These are phyloP conservation scores for Medicago ruthenica DNA, from an alignment of 306 rosid genomes.

Conservation along the genomic window DNA sequence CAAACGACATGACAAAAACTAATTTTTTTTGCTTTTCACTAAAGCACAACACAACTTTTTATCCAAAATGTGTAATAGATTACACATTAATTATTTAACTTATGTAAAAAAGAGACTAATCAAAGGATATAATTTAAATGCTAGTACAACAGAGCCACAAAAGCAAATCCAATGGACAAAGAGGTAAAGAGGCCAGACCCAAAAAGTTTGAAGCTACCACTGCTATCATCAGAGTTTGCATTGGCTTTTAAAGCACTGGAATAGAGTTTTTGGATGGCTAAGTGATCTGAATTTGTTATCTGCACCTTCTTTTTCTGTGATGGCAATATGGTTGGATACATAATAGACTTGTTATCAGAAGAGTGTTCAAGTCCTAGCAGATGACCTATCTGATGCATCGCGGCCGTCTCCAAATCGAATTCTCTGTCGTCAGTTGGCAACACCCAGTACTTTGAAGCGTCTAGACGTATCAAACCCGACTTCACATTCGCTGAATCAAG, in stretches of 20 bases:
- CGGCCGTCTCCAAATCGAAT: background rate
- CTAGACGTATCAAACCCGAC: background rate
- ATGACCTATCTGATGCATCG: constrained; percentile 14
- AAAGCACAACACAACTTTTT: no score
- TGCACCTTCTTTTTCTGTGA: background rate
- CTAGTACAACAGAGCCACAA: background rate
- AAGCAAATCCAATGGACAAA: constrained; percentile 5
- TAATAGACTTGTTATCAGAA: background rate
- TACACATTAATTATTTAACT: no score
- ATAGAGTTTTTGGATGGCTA: background rate
- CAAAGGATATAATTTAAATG: no score
- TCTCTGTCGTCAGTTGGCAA: background rate
- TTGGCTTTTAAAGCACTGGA: background rate
- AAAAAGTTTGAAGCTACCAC: no score
- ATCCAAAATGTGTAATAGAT: no score
- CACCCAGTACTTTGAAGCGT: background rate
- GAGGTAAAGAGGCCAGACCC: background rate
- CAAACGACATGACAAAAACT: no score
- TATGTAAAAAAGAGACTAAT: no score
- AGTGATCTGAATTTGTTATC: background rate
- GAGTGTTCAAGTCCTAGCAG: constrained; percentile 2
- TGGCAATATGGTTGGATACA: constrained; percentile 17
- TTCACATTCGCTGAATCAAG: background rate
- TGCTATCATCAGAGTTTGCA: background rate
- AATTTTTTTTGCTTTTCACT: no score